Evolutionary conservation across 208 protist genomes (phyloP), one percentile per base, ranked within the genome.

Genomic region (Trypanosomatidae sp.): DNA sequence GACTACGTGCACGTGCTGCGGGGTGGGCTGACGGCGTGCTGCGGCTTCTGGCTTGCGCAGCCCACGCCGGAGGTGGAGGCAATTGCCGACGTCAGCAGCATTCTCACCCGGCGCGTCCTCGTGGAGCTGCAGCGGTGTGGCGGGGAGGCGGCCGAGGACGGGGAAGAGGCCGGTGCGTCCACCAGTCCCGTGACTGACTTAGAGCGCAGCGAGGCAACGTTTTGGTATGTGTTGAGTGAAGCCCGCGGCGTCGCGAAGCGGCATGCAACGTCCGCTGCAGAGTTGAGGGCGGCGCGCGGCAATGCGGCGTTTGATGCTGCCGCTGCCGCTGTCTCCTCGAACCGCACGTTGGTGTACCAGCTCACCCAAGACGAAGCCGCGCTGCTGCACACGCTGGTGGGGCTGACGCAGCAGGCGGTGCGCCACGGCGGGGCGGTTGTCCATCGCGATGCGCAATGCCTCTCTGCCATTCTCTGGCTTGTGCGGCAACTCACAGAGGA

Each of bases 71-170:
- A 86, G 76, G 75, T 92, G 22, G 85, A 89, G 71, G 86, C 86
- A 8, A 91, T 94, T 33, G 76, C 85, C 0, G 88, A 92, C 53
- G 84, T 95, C 17, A 85, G 82, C 60, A 67, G 79, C 56, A 88
- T 95, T 46, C 65, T 95, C 43, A 81, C 66, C 25, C 88, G 83
- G 6, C 81, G 74, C 28, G 84, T 95, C 25, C 71, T 95, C 9
- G 50, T 47, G 50, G 81, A 72, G 43, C 28, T 76, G 9, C 71
- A 79, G 28, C 46, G 50, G 49, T 8, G 25, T 3, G 68, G 41
- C 13, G 25, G n/a, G 30, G 30, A 47, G 46, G 59, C 22, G 2
- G 64, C 62, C n/a, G 66, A 46, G 5, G 39, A 46, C 9, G 74
- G 39, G 1, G 66, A 52, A 36, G 62, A 10, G 53, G 22, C 22